A percentile compares a stretch with the other conserved stretches of the same genome.
Conservation (phyloP, 2,329 filamentous ascomycete species). For the Parascedosporium putredinis region DNA sequence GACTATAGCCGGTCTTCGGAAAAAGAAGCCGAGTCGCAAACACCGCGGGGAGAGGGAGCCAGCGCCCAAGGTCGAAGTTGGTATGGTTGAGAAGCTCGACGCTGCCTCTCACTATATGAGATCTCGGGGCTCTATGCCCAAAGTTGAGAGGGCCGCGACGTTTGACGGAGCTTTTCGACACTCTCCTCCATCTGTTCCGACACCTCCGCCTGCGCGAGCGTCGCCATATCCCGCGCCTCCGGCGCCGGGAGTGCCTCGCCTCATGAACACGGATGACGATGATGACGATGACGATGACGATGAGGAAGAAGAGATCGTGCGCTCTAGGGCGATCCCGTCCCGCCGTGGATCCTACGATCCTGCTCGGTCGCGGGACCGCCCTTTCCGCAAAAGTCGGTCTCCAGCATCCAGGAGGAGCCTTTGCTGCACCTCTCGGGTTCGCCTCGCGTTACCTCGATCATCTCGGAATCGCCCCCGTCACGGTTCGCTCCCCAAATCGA, state of each 20-base stretch:
- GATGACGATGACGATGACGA: slow-evolving; percentile 12
- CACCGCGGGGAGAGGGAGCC: slow-evolving; percentile 27
- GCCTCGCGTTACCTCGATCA: background rate
- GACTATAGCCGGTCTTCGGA: slow-evolving; percentile 20
- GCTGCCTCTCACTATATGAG: slow-evolving; percentile 22
- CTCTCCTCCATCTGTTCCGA: slow-evolving; percentile 23
- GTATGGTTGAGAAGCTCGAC: slow-evolving; percentile 13
- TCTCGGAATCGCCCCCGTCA: slow-evolving; percentile 1
- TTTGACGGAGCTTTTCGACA: slow-evolving; percentile 12
- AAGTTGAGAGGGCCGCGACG: slow-evolving; percentile 14
- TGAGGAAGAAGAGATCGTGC: slow-evolving; percentile 20
- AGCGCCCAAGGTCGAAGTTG: slow-evolving; percentile 15
- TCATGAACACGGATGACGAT: background rate
- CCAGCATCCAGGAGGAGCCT: background rate
- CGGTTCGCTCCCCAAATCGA: background rate
- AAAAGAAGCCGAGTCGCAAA: slow-evolving; percentile 28
- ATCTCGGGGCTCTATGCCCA: slow-evolving; percentile 8
- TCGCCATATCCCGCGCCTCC: slow-evolving; percentile 18
- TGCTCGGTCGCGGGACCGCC: background rate
- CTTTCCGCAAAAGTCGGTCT: background rate
- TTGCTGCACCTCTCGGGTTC: background rate
- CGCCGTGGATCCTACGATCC: slow-evolving; percentile 21
- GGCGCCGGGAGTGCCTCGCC: slow-evolving; percentile 10
- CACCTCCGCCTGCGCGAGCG: too few relatives aligned
- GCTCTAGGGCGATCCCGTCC: slow-evolving; percentile 20